These are phyloP conservation scores for Dactylorhiza incarnata DNA, from an alignment of 106 monocot species.

Conservation along the genomic window DNA sequence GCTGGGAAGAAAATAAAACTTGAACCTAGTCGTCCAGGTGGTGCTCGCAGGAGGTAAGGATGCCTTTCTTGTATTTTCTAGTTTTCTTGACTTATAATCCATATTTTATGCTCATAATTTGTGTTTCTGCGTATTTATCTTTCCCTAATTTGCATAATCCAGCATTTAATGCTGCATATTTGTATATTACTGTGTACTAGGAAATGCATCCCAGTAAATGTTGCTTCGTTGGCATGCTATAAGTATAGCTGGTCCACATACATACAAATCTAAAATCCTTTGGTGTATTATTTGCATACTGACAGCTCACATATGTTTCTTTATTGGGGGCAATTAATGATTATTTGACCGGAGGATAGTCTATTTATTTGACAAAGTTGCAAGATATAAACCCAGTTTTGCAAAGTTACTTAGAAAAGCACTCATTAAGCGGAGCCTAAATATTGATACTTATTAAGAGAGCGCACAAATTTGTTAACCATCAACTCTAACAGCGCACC, in stretches of 20 bases:
- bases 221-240: background rate
- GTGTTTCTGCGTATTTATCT: background rate
- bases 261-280: background rate
- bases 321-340: background rate
- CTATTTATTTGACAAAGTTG: background rate
- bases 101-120: background rate
- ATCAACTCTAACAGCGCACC: too few species aligned
- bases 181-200: background rate
- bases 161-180: background rate
- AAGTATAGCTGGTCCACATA: background rate
- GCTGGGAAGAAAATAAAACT: constrained; percentile 88
- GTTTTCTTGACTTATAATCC: background rate
- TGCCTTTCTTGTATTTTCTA: background rate
- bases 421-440: too few species aligned
- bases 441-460: background rate
- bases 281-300: background rate
- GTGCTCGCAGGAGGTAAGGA: constrained; percentile 65
- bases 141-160: background rate
- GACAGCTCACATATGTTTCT: background rate
- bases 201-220: background rate
- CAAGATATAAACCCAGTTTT: background rate
- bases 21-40: constrained; percentile 89
- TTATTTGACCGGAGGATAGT: background rate
- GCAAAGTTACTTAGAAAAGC: too few species aligned
- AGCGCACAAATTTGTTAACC: too few species aligned